Base-by-base conservation (phyloP, 768 basidiomycete genomes). In the Grammothele lineata region DNA sequence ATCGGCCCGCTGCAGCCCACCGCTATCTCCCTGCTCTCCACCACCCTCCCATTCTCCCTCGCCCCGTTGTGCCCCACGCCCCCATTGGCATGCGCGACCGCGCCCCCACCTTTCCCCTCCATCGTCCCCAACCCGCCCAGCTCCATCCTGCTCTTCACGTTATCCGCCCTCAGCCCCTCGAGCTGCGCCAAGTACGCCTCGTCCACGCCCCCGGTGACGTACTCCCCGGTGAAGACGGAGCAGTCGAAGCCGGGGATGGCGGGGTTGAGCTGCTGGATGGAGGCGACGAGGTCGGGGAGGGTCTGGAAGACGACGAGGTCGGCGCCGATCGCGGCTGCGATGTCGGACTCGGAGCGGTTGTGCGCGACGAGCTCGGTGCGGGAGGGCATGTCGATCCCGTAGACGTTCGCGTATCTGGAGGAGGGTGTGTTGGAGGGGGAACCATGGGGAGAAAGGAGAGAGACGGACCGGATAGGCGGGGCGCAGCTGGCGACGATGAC, bases 321-420 rank as follows among this genome's bases (percentile, higher is more conserved):
- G 9, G 94, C 96, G 36, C 93, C 93, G 51, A 98, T 96, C 44
- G 80, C 80, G 18, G 69, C 58, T 3, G 92, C 87, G 51, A 98
- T 84, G 50, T 83, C 77, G 19, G 77, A 72, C 10, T 76, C 78
- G 43, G 81, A 78, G 40, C 92, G 82, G 27, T 75, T 78, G 63
- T 93, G 73, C 0, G 92, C 95, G 41, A 98, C 93, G 25, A 98
- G 84, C 62, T 98, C 95, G 27, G 74, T 69, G n/a, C 91, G 82
- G 3, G 93, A 92, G 24, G 96, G 95, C 96, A 98, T 99, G 70
- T 99, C 96, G 62, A 99, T 99, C 17, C 96, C 96, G 66, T 99
- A 98, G 4, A 99, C 96, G 62, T 98, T 96, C 4, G 93, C 85
- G 63, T 82, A 80, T 22, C 91, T 90, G 47, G 1, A 3, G 34